Conservation (phyloP, 2,329 filamentous ascomycete genomes). For the Trichophyton schoenleinii region DNA sequence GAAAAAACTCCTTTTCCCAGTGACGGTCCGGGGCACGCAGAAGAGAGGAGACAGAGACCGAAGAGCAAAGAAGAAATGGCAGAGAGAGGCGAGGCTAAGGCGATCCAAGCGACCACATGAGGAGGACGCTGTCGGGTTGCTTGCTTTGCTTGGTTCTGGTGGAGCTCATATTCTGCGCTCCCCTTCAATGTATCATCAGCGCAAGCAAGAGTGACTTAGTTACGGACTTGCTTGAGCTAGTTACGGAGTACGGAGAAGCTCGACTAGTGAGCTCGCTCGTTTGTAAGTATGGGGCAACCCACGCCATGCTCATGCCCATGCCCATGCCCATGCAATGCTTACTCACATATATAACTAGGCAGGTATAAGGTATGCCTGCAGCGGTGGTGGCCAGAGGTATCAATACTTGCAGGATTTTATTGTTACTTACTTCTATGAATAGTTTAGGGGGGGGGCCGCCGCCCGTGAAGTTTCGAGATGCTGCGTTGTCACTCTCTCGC, state of each 20-base stretch:
- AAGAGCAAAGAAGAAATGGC: not conserved
- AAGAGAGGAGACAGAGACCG: not conserved
- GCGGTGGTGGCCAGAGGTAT: too few species aligned
- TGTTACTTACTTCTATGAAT: not conserved
- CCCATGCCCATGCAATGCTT: too few species aligned
- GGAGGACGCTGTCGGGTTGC: not conserved
- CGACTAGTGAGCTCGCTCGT: not conserved
- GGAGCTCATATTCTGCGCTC: not conserved
- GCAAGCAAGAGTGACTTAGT: not conserved
- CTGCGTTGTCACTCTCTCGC: not conserved
- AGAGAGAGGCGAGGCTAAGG: constrained; percentile 1
- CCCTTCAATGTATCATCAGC: not conserved
- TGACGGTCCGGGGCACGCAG: not conserved
- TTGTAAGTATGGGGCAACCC: not conserved
- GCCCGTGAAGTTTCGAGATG: not conserved
- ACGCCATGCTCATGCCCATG: not conserved
- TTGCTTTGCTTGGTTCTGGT: constrained; percentile 1
- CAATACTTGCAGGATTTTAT: too few species aligned
- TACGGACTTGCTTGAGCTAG: not conserved
- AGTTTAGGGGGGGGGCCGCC: not conserved
- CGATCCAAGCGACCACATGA: constrained; percentile 4
- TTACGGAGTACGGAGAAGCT: not conserved
- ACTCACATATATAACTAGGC: too few species aligned
- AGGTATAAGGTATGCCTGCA: not conserved
- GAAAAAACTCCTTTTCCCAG: not conserved